phyloP scores from a whole-genome alignment of 2,329 filamentous ascomycete genomes.

The Diaporthe vaccinii region DNA sequence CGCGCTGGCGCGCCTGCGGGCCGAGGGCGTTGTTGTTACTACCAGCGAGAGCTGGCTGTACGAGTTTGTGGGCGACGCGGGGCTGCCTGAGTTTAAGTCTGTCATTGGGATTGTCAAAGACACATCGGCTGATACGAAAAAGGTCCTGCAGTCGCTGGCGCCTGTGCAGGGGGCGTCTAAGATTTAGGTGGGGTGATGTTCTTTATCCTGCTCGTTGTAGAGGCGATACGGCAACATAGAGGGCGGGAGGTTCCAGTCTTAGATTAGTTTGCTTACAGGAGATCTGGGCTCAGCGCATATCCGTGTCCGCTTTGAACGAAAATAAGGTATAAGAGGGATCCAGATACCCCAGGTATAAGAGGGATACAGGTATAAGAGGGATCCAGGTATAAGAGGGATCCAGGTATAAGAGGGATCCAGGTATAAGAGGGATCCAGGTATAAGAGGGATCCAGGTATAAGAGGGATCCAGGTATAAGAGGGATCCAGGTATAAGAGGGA shows the following conservation, averaged over 20 bases:
- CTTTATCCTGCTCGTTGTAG: not conserved
- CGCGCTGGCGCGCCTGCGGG: constrained; percentile 81
- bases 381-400: too few species aligned
- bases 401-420: too few species aligned
- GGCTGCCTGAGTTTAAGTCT: constrained; percentile 77
- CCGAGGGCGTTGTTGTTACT: constrained; percentile 83
- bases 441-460: too few species aligned
- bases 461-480: too few species aligned
- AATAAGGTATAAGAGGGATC: not conserved
- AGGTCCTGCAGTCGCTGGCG: constrained; percentile 74
- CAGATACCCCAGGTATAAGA: too few species aligned
- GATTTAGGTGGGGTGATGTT: constrained; percentile 57
- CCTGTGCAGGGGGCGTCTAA: constrained; percentile 58
- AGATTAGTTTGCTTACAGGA: not conserved
- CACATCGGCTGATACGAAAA: constrained; percentile 77
- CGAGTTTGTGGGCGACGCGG: constrained; percentile 88
- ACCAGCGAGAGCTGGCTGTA: constrained; percentile 92
- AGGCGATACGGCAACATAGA: not conserved
- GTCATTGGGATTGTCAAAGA: constrained; percentile 86
- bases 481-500: too few species aligned
- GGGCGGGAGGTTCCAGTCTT: not conserved
- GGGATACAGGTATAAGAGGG: too few species aligned
- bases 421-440: too few species aligned
- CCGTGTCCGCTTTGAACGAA: accelerated
- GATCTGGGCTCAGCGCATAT: not conserved